Conservation (phyloP, 2,329 filamentous ascomycete species). For the Botrytis sinoallii region DNA sequence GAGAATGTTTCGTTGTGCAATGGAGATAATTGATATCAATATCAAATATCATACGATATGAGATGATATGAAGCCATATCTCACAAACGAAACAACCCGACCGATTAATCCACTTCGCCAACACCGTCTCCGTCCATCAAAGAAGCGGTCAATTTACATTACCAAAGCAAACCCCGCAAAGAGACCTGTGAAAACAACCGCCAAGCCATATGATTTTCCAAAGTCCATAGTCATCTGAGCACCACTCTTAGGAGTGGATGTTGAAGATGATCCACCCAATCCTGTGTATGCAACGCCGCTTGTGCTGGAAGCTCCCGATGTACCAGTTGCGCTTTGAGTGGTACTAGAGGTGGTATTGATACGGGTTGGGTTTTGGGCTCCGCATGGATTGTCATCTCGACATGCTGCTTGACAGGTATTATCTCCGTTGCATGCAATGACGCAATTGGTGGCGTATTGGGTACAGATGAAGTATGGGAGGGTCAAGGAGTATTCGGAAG, state of each 20-base stretch:
- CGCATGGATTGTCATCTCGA: slow-evolving; percentile 66
- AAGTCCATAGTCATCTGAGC: slow-evolving; percentile 46
- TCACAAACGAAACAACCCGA: not conserved
- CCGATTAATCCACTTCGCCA: not conserved
- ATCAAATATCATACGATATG: not conserved
- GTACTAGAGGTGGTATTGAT: slow-evolving; percentile 54
- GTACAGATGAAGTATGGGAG: slow-evolving; percentile 75
- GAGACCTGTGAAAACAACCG: slow-evolving; percentile 51
- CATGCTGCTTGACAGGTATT: slow-evolving; percentile 59
- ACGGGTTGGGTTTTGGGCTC: slow-evolving; percentile 61
- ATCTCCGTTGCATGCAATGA: slow-evolving; percentile 54
- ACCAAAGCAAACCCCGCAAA: slow-evolving; percentile 56
- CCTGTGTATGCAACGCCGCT: slow-evolving; percentile 43
- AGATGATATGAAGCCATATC: not conserved
- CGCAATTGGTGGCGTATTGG: slow-evolving; percentile 68
- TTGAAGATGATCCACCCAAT: slow-evolving; percentile 39
- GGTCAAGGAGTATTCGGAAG: slow-evolving; percentile 74
- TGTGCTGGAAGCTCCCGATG: slow-evolving; percentile 38
- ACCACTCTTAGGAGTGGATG: slow-evolving; percentile 31
- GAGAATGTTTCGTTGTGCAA: slow-evolving; percentile 24
- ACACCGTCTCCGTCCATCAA: not conserved
- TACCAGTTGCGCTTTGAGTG: slow-evolving; percentile 41
- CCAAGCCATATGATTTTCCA: slow-evolving; percentile 54
- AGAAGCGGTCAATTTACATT: slow-evolving; percentile 40
- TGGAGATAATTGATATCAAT: slow-evolving; percentile 8